Evolutionary conservation across 805 yeast genomes (phyloP), one percentile per base, ranked within the genome.

Genomic region (Teunomyces barrocoloradensis): DNA sequence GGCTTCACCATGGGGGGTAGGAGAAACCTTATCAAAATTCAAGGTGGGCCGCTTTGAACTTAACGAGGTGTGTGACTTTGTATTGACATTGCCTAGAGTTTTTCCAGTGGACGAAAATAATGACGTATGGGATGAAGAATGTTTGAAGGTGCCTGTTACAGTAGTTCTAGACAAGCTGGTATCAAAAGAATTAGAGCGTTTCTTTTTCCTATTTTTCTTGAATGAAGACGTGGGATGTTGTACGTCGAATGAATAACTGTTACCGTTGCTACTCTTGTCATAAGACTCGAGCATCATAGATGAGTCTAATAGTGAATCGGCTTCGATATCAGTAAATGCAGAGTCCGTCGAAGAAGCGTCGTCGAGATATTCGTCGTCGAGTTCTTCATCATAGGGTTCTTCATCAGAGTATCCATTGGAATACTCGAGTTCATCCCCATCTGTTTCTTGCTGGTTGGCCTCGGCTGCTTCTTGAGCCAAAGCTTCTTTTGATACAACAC

Each of bases 321-420:
- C 63, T 42, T 73, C 77, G 9, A 71, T 66, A 42, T 73, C 78
- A 0, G 76, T 73, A 48, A 73, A 71, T 11, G 74, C 75, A 2
- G 77, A 71, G 40, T 73, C 77, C 5, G 64, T 54, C 7, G 70
- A 60, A 0, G 70, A 63, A 3, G 52, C 53, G 13, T 60, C 68
- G 9, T 61, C 61, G 17, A 49, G 49, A 23, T 57, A 65, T 10
- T 56, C 67, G n/a, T 61, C 59, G 15, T 53, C 55, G 21, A 55
- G 62, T 21, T 64, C 66, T 7, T 56, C 66, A 5, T 55, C 62
- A 29, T 59, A 65, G 15, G 53, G 60, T 5, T 59, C 65, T 9
- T 60, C 64, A n/a, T 65, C 66, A 25, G 55, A 52, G 23, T 12
- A 40, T 13, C 27, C 43, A 10, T 29, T 29, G 18, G 55, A 61